Percentiles rank a stretch among this genome's conserved stretches.
phyloP scores from a whole-genome alignment of 495 filamentous ascomycete species.

The Podospora pseudocomata region DNA sequence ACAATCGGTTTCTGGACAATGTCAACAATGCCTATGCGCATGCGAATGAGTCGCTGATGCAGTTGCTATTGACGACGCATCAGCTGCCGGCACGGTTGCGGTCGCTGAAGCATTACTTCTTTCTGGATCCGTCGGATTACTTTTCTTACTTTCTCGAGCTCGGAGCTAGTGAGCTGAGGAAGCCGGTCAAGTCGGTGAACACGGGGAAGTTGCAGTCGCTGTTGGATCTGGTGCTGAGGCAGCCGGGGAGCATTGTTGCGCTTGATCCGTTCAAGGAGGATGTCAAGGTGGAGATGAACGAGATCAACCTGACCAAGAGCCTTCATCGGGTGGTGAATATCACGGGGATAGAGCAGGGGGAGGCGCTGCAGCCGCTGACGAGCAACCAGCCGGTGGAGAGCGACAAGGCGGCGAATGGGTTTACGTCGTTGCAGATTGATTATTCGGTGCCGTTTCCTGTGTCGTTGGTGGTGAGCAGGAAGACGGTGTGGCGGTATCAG shows the following conservation, averaged over 20 bases:
- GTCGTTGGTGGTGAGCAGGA: constrained; percentile 91
- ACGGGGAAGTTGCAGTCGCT: constrained; percentile 89
- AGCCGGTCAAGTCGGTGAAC: constrained; percentile 83
- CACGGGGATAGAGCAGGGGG: constrained; percentile 86
- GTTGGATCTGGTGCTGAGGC: constrained; percentile 88
- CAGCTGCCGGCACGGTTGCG: constrained; percentile 78
- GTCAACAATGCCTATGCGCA: constrained; percentile 92
- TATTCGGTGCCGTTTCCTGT: constrained; percentile 95
- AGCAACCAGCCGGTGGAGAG: constrained; percentile 58
- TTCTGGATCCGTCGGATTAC: constrained; percentile 95
- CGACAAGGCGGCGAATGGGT: constrained; percentile 83
- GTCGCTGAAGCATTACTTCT: constrained; percentile 97
- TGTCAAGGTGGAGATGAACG: constrained; percentile 95
- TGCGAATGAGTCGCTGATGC: constrained; percentile 90
- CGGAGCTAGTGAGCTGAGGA: constrained; percentile 78
- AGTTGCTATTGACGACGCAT: constrained; percentile 88
- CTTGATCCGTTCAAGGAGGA: constrained; percentile 97
- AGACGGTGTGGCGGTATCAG: constrained; percentile 93
- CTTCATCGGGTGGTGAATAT: constrained; percentile 95
- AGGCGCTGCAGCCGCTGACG: constrained; percentile 51
- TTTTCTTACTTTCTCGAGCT: constrained; percentile 97
- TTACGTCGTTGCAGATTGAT: constrained; percentile 87
- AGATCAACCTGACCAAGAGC: constrained; percentile 84
- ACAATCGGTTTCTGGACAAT: constrained; percentile 86
- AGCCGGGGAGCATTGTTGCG: constrained; percentile 90